Base-by-base conservation (phyloP, 768 basidiomycete species). In the Dioszegia aurantiaca region DNA sequence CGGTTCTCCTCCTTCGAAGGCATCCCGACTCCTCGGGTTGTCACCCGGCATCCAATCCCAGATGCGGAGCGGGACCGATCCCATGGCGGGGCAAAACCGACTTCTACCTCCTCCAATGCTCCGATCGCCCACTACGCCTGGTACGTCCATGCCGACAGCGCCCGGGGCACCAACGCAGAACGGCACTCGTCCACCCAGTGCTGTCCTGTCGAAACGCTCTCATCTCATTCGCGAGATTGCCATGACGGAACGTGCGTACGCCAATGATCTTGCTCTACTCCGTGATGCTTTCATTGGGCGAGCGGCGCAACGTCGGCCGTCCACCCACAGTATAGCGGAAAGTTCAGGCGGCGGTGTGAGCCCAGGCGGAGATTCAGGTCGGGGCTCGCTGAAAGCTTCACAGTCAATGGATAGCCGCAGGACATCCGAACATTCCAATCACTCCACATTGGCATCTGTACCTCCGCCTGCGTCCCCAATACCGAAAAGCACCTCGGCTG, bases 171-270 rank as follows among this genome's bases (percentile, higher is more conserved):
- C 60, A 4, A 56, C 56, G 21, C 55, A 62, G 0, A 44, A 49
- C 31, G 55, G 51, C 4, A 1, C 41, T 27, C 59, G 16, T 8
- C 60, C 36, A 39, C 55, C 33, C 31, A 46, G 28, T 39, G 16
- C 57, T 6, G 11, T 26, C 39, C 33, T 72, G 53, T 68, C 74
- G 0, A 78, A 75, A 51, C 70, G 77, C 5, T 58, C 69, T 19
- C 70, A 78, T 40, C 68, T 78, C 19, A 67, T 78, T 23, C 65
- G 73, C 37, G 77, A 78, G 60, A 77, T 78, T 31, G 65, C 65
- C 14, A 58, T 64, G 10, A 76, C 75, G 21, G 77, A 78, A 53
- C 67, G 76, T 23, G 61, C 68, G 6, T 78, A 76, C 61, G 76
- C 77, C 1, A 63, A 60, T 19, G 77, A 78, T 54, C 64, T 78